Percentiles rank a stretch among this genome's conserved stretches.
These are phyloP conservation scores for Microcyclospora pomicola DNA, from an alignment of 2,329 filamentous ascomycete genomes.

Conservation along the genomic window DNA sequence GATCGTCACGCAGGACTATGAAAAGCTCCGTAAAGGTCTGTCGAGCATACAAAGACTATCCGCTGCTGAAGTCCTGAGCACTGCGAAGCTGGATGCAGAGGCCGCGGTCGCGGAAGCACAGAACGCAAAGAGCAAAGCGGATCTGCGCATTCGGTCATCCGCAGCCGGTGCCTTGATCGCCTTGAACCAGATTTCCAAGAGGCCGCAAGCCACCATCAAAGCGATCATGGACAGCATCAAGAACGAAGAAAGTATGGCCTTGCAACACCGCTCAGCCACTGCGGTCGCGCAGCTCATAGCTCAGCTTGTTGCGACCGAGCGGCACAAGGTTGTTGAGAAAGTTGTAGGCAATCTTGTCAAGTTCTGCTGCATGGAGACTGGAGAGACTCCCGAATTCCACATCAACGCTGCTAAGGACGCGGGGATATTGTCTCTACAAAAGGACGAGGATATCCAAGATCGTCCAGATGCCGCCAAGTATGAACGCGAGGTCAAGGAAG, in stretches of 20 bases:
- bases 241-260: conserved; percentile 75
- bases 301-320: conserved; percentile 65
- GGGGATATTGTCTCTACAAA: conserved; percentile 82
- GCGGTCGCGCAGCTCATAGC: conserved; percentile 79
- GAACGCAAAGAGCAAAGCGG: conserved; percentile 63
- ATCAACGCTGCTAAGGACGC: conserved; percentile 66
- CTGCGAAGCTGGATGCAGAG: conserved; percentile 57
- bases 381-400: conserved; percentile 89
- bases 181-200: conserved; percentile 81
- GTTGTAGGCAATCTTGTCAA: conserved; percentile 92
- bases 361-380: conserved; percentile 94
- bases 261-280: conserved; percentile 74
- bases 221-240: conserved; percentile 98
- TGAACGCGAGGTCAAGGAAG: conserved; percentile 76
- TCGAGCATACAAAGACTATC: conserved; percentile 78
- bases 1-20: conserved; percentile 72
- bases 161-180: conserved; percentile 79
- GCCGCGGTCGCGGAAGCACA: conserved; percentile 68
- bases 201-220: conserved; percentile 84
- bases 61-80: conserved; percentile 61
- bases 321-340: conserved; percentile 81
- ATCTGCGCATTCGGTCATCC: conserved; percentile 73
- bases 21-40: conserved; percentile 76
- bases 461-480: conserved; percentile 84
- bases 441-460: conserved; percentile 91